A percentile compares a stretch with the other conserved stretches of the same genome.
Evolutionary conservation across 2,329 filamentous ascomycete genomes (phyloP).

Genomic region (Penicillium expansum): DNA sequence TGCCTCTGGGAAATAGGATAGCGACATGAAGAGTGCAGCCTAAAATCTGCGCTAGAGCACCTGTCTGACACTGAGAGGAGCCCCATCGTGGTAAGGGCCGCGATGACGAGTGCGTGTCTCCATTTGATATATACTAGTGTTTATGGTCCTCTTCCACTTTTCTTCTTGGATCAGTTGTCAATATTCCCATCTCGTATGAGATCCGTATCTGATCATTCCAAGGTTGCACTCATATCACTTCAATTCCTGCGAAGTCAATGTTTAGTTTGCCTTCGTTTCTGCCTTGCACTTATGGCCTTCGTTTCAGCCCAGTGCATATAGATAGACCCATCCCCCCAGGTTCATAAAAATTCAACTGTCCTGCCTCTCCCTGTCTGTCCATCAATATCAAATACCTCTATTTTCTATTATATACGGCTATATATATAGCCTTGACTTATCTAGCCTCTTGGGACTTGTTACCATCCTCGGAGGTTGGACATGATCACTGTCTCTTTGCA

Average conservation of each 20-base stretch:
- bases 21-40: not conserved
- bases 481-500: too few species aligned
- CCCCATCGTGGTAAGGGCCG: not conserved
- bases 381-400: too few species aligned
- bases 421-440: too few species aligned
- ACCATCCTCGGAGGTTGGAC: too few species aligned
- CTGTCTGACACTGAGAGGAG: not conserved
- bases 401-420: too few species aligned
- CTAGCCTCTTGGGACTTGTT: too few species aligned
- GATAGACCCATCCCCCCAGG: too few species aligned
- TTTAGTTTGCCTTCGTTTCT: not conserved
- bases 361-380: too few species aligned
- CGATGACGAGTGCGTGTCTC: not conserved
- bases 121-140: not conserved
- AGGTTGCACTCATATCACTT: not conserved
- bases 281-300: too few species aligned
- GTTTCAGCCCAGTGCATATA: too few species aligned
- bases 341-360: too few species aligned
- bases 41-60: too few species aligned
- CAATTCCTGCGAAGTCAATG: not conserved
- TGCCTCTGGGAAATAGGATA: not conserved
- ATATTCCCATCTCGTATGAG: not conserved
- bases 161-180: not conserved
- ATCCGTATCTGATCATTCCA: not conserved
- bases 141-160: not conserved